Base-by-base conservation (phyloP, 2,329 filamentous ascomycete genomes). In the Penicillium thymicola region DNA sequence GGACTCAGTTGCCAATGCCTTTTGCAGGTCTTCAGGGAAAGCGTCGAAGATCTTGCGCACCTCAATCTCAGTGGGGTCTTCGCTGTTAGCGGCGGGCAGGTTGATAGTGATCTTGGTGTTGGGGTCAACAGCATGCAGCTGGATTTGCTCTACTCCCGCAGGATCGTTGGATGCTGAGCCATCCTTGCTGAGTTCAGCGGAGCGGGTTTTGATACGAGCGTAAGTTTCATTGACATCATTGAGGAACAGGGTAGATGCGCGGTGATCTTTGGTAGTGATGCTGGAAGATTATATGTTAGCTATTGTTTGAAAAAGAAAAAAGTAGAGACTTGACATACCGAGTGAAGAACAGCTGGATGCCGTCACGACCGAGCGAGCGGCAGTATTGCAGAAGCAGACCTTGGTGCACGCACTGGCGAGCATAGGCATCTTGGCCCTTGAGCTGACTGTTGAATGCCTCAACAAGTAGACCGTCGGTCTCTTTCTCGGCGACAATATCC, bases 171-270 rank as follows among this genome's bases (percentile, higher is more conserved):
- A 79, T 6, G 78, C 80, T 43, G 81, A 76, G 56, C 79, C 75
- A 65, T 88, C 81, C 60, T 83, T 84, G 40, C 79, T 80, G 61
- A 96, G 88, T 73, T 95, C 90, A 7, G 82, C 81, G 1, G 89
- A 86, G 46, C 94, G 86, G 27, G 81, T 86, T 67, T 86, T 86
- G 74, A 99, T 97, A 52, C 88, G 86, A 67, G 81, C 81, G 75
- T 95, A 97, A 3, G 92, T 97, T 38, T 87, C 86, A 68, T 91
- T 88, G 43, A 99, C 92, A 72, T 99, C 94, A 74, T 96, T 93
- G 72, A 84, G 85, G 79, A 99, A 99, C 43, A 97, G 83, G 43
- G 90, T 91, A 67, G 89, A 87, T 7, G 94, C 95, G 76, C 96
- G 89, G 75, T 99, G 93, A 32, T 88, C 90, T 66, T 85, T 86